Base-by-base conservation (phyloP, 495 filamentous ascomycete species). In the Cercophora samala region DNA sequence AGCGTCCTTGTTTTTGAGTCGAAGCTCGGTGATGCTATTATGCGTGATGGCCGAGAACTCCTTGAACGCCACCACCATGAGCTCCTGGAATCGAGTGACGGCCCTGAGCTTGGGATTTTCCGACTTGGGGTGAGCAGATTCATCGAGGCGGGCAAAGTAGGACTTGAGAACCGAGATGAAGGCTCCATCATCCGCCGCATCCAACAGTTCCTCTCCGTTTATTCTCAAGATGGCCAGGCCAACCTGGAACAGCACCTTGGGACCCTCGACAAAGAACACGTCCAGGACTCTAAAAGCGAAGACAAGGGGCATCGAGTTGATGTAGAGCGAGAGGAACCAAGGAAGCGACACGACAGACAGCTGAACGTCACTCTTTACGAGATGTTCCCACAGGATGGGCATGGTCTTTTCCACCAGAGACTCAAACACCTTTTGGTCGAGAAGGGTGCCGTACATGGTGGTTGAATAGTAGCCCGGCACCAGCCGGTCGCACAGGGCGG, bases 51-150 rank as follows among this genome's bases (percentile, higher is more conserved):
- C 91, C 1, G 94, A 89, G 71, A 99, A 99, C 72, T 99, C 95
- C 67, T 96, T 97, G 82, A 98, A 98, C 15, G 95, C 95, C 3
- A 97, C 93, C 2, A 99, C 95, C 92, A 99, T 97, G 63, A 99
- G 83, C 73, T 98, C 95, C 75, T 99, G 95, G 77, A 99, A 99
- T 55, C 91, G 85, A 0, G 96, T 99, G 51, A 99, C 93, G 9
- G 92, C 91, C 66, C 94, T 85, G 23, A 97, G 80, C 74, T 97
- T 98, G 1, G 92, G 88, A 69, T 98, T 97, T 71, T 96, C 92
- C 0, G 92, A 97, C 69, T 89, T 92, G 0, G 95, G 96, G 73
- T 99, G 96, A 5, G 95, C 95, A 6, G 93, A 97, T 78, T 98
- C 93, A 71, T 97, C 94, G 18, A 99, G 83, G 22, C 90, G 88